Evolutionary conservation across 202 grass and related monocot genomes (phyloP).

Genomic region (Saccharum hybrid): DNA sequence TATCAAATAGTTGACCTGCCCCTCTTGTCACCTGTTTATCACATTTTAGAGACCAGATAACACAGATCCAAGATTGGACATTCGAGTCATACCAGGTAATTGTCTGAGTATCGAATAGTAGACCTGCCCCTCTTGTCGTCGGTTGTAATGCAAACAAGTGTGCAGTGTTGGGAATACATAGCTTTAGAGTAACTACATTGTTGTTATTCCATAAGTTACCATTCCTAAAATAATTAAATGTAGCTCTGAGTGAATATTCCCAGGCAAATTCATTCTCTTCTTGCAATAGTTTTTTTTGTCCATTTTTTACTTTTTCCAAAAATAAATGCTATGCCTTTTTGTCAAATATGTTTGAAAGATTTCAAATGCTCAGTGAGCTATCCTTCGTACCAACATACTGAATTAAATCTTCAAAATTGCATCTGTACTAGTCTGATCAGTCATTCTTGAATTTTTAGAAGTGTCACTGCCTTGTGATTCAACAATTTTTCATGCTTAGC

Average conservation of each 20-base stretch:
- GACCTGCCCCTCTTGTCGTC: neutral
- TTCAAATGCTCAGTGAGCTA: neutral
- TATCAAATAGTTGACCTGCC: neutral
- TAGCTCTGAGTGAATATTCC: neutral
- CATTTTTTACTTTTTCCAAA: slow-evolving; percentile 8
- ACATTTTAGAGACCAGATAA: too few relatives aligned
- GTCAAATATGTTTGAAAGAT: neutral
- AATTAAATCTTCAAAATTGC: slow-evolving; percentile 1
- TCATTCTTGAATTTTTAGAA: slow-evolving; percentile 17
- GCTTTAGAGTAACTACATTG: neutral
- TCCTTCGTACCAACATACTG: slow-evolving; percentile 14
- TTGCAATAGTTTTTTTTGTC: neutral
- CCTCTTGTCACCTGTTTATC: too few relatives aligned
- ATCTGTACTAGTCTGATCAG: neutral
- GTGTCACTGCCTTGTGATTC: neutral
- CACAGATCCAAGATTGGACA: neutral
- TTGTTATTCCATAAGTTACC: neutral
- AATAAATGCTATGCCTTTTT: neutral
- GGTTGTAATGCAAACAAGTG: neutral
- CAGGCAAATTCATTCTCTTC: neutral
- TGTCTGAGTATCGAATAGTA: slow-evolving; percentile 6
- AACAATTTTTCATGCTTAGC: neutral
- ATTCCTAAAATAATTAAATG: neutral
- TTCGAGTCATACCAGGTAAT: neutral
- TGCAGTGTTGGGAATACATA: neutral